These are phyloP conservation scores for Aschersonia sp. DNA, from an alignment of 2,329 filamentous ascomycete genomes.

Conservation along the genomic window DNA sequence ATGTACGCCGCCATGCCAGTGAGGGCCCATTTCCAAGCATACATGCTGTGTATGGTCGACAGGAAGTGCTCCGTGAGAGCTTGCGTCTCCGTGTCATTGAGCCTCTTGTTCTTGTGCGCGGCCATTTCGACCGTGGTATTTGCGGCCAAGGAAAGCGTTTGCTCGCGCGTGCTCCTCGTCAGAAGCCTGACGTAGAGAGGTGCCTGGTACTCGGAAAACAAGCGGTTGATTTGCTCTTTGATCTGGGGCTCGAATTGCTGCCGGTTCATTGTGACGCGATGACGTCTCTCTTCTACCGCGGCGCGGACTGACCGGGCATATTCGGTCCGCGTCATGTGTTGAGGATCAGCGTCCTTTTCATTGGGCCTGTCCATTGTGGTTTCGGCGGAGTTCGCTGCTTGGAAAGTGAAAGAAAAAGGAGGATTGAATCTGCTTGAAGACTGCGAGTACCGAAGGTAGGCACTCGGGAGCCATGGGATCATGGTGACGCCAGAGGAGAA, in stretches of 20 bases:
- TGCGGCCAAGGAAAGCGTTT: constrained; percentile 15
- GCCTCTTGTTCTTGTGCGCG: constrained; percentile 13
- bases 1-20: constrained; percentile 10
- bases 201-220: constrained; percentile 16
- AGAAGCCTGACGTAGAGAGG: constrained; percentile 16
- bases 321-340: constrained; percentile 7
- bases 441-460: no score
- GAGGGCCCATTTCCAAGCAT: constrained; percentile 14
- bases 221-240: constrained; percentile 15
- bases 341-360: constrained; percentile 13
- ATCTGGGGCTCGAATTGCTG: constrained; percentile 15
- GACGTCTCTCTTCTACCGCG: constrained; percentile 18
- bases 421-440: no score
- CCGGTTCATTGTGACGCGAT: constrained; percentile 12
- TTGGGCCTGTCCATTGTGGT: constrained; percentile 7
- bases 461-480: no score
- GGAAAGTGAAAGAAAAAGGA: no score
- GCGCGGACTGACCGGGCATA: constrained; percentile 11
- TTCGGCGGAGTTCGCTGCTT: not conserved
- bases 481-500: no score
- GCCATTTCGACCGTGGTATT: constrained; percentile 14
- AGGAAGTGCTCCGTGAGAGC: constrained; percentile 19
- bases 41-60: constrained; percentile 16
- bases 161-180: constrained; percentile 12
- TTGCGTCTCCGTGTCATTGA: constrained; percentile 21